Evolutionary conservation across 2,329 filamentous ascomycete genomes (phyloP), one percentile per base, ranked within the genome.

Genomic region (Fusarium sp.): DNA sequence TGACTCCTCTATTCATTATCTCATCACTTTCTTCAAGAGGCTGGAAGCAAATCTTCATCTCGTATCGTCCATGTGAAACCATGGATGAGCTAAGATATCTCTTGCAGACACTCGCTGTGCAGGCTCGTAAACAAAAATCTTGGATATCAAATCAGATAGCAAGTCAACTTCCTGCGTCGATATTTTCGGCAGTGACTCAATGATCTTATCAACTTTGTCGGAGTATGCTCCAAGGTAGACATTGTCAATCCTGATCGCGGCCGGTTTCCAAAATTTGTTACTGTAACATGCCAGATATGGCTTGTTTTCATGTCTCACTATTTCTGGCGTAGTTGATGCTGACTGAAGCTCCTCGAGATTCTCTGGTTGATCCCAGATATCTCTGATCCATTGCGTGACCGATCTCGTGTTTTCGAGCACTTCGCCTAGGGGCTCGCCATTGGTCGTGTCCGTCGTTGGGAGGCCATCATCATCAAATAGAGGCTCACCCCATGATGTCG

Each of bases 91-190:
- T 35, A 66, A 13, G 10, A 74, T 24, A 4, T 76, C 59, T 1
- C 9, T 17, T 9, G 54, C 50, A 18, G 42, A 38, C 17, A 59
- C 24, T 30, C 70, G 60, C 39, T 66, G 15, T 14, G 14, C 1
- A 18, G 70, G 66, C 41, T 75, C 73, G 42, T 75, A 72, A 3
- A 65, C 58, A 14, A 72, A 68, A 12, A 63, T 44, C 36, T 60
- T 68, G 8, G 39, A 57, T 3, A 72, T 9, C 13, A 76, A 22
- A 26, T 74, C 70, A 26, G 67, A n/a, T 12, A 74, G 28, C 10
- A 72, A 44, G 26, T 63, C 56, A 18, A n/a, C 64, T 9, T 76
- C 73, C 0, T 56, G 7, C 6, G 17, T 20, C 2, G 58, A 42
- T 8, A 75, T 74, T 28, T 59, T 69, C 15, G 58, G 69, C 8